These are phyloP conservation scores for Gremmenia infestans DNA, from an alignment of 2,329 filamentous ascomycete genomes.

Conservation along the genomic window DNA sequence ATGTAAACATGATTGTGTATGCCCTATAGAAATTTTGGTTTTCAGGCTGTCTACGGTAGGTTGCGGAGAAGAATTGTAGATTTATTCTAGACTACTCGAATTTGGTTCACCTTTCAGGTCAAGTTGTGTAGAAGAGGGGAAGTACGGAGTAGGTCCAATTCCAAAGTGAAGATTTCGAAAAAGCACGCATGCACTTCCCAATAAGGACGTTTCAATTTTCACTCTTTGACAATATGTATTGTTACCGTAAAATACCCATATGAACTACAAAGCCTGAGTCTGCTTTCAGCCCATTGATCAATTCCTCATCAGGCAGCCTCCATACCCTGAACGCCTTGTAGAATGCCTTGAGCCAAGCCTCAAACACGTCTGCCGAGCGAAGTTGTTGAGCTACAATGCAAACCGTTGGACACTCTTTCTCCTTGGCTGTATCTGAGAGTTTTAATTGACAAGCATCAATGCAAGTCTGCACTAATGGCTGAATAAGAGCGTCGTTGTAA, in stretches of 20 bases:
- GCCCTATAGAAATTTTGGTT: too few species aligned
- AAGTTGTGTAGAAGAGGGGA: too few species aligned
- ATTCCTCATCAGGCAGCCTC: slow-evolving; percentile 61
- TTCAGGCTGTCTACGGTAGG: too few species aligned
- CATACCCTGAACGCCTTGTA: slow-evolving; percentile 64
- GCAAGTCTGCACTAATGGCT: slow-evolving; percentile 78
- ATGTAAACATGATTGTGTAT: too few species aligned
- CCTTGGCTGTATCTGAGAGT: slow-evolving; percentile 7
- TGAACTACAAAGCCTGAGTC: slow-evolving; percentile 79
- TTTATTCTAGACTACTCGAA: too few species aligned
- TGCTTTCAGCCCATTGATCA: slow-evolving; percentile 54
- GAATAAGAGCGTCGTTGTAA: slow-evolving; percentile 84
- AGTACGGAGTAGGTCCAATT: neutral
- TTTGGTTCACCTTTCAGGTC: too few species aligned
- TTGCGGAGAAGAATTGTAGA: too few species aligned
- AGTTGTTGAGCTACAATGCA: slow-evolving; percentile 88
- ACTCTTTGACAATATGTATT: too few species aligned
- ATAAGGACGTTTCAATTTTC: neutral
- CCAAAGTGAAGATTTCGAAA: neutral
- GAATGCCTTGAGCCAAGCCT: slow-evolving; percentile 72
- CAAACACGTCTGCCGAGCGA: slow-evolving; percentile 78
- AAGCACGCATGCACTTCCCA: neutral
- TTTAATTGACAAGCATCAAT: slow-evolving; percentile 66
- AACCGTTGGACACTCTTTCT: slow-evolving; percentile 48
- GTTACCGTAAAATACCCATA: slow-evolving; percentile 56